Evolutionary conservation across 208 protist species (phyloP), one percentile per base, ranked within the genome.

Genomic region (Crithidia acanthocephali): DNA sequence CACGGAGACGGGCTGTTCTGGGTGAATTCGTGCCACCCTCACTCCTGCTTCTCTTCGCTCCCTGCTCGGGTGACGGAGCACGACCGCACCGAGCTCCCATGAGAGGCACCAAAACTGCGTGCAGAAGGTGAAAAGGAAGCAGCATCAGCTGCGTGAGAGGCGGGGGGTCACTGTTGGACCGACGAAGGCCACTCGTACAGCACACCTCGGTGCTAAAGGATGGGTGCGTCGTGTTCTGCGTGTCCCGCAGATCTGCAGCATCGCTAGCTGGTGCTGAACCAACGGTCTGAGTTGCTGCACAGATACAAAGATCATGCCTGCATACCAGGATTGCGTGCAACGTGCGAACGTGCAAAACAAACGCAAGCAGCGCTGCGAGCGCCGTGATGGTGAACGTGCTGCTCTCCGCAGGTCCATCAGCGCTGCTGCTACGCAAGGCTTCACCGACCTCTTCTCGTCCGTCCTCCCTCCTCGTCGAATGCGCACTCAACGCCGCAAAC

Each of bases 141-240:
- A 66, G 60, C 23, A 52, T 7, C 4, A 56, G 60, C n/a, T 66
- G 47, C 32, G 50, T 44, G 30, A 66, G 32, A 8, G 25, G n/a
- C 3, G 20, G 27, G 8, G 35, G 5, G 11, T 11, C n/a, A n/a
- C n/a, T n/a, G n/a, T n/a, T n/a, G n/a, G n/a, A n/a, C n/a, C n/a
- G n/a, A n/a, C n/a, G n/a, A n/a, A n/a, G n/a, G n/a, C n/a, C n/a
- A n/a, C n/a, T n/a, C n/a, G n/a, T n/a, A n/a, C n/a, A n/a, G n/a
- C n/a, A n/a, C n/a, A n/a, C n/a, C n/a, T n/a, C n/a, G n/a, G n/a
- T n/a, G n/a, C n/a, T n/a, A n/a, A n/a, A n/a, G n/a, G n/a, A n/a
- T n/a, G n/a, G n/a, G n/a, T n/a, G n/a, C n/a, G n/a, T n/a, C n/a
- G 37, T 44, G 9, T 44, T 7, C 7, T 44, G 37, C 37, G 37